These are phyloP conservation scores for Hypoxylon subgilvum DNA, from an alignment of 495 filamentous ascomycete species.

Conservation along the genomic window DNA sequence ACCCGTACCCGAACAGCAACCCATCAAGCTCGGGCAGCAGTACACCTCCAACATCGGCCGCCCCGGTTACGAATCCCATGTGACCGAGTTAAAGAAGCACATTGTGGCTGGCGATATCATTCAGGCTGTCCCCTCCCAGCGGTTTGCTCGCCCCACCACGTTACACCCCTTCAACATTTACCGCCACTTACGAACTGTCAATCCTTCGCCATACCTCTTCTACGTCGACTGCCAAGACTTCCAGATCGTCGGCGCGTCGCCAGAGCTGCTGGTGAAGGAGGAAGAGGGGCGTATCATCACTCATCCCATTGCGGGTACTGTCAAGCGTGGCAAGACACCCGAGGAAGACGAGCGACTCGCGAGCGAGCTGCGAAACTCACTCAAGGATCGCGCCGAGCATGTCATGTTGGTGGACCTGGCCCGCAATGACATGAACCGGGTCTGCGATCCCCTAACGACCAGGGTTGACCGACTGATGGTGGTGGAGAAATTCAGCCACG, in stretches of 20 bases:
- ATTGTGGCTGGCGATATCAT: slow-evolving; percentile 93
- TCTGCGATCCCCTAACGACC: slow-evolving; percentile 88
- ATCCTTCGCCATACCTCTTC: slow-evolving; percentile 96
- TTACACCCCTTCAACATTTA: slow-evolving; percentile 99
- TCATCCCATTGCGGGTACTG: slow-evolving; percentile 95
- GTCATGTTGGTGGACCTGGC: slow-evolving; percentile 99
- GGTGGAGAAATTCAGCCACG: slow-evolving; percentile 93
- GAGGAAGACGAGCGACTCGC: slow-evolving; percentile 84
- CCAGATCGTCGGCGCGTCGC: slow-evolving; percentile 92
- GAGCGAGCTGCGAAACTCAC: slow-evolving; percentile 72
- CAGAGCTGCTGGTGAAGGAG: slow-evolving; percentile 89
- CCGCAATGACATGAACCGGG: slow-evolving; percentile 93
- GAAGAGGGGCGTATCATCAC: slow-evolving; percentile 90
- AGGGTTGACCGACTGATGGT: slow-evolving; percentile 93
- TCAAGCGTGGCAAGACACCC: slow-evolving; percentile 78
- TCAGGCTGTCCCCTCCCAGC: slow-evolving; percentile 93
- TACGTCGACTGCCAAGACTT: slow-evolving; percentile 90
- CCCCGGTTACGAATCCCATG: slow-evolving; percentile 85
- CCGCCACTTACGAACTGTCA: slow-evolving; percentile 91
- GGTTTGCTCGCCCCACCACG: slow-evolving; percentile 83
- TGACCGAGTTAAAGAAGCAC: slow-evolving; percentile 80
- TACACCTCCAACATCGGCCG: slow-evolving; percentile 95
- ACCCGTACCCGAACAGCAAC: slow-evolving; percentile 75
- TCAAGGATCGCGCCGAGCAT: slow-evolving; percentile 96
- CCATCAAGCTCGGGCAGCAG: slow-evolving; percentile 72